Base-by-base conservation (phyloP, 2,329 filamentous ascomycete genomes). In the Colletotrichum shisoi region DNA sequence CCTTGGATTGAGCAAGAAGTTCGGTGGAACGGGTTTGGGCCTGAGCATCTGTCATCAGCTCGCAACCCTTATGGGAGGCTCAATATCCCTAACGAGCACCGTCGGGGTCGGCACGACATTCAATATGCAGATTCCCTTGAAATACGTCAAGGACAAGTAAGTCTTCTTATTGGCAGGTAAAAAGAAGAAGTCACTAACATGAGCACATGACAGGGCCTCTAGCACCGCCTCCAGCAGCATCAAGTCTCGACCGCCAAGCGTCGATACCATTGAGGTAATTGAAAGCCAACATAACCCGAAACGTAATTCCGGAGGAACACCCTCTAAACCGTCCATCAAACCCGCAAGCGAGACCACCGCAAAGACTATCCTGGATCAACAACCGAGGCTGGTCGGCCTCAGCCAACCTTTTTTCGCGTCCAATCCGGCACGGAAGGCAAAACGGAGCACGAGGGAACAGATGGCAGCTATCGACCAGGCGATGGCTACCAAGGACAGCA, bases 21-120 rank as follows among this genome's bases (percentile, higher is more conserved):
- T 90, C 74, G 93, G 93, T 19, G 94, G 94, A 17, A 97, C 94
- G 1, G 94, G 94, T 4, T 81, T 97, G 1, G 94, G 94, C 1
- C 78, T 97, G 62, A 94, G 91, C 73, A 97, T 97, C 72, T 96
- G 93, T 78, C 90, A 92, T 21, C 94, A 97, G 76, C 81, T 97
- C 44, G 91, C 93, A 3, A 87, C 83, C 17, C 80, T 97, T 17
- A 96, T 97, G 92, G 89, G 89, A 57, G 94, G 94, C 11, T 86
- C 81, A 0, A 91, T 97, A 57, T 82, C 82, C 3, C 80, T 97
- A 42, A 85, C 84, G 69, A 96, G 92, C 73, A 86, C 87, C 7
- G 81, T 91, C 17, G 91, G 90, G 0, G 83, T 88, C 12, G 93
- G 94, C 15, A 93, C 91, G 46, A 91, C 87, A 0, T 97, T 97